Base-by-base conservation (phyloP, 768 basidiomycete genomes). In the Lactarius akahatsu region DNA sequence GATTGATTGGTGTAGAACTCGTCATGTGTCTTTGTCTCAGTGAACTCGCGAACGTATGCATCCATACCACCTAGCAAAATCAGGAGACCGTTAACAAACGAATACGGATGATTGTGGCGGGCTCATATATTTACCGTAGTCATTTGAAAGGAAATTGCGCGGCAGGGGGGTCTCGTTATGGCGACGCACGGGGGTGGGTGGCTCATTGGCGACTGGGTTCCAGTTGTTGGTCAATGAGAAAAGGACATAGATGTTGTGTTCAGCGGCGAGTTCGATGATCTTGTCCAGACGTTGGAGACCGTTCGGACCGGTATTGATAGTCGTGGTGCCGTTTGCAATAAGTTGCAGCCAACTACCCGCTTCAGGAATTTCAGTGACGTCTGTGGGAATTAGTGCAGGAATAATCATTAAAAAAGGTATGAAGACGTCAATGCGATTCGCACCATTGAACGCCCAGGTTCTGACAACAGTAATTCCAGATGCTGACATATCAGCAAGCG, bases 361-460 rank as follows among this genome's bases (percentile, higher is more conserved):
- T 61, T 76, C 71, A 9, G 86, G 70, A 15, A 69, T 38, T 43
- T 59, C 18, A 9, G 70, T 57, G 40, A 71, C 70, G 8, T 71
- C 70, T 71, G 30, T 36, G 50, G 20, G 61, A 41, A 28, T 16
- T 15, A 59, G 32, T 8, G 4, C 16, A 26, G 23, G 32, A 26
- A 23, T 23, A 23, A 23, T 13, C 23, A 23, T 50, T 13, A 23
- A 6, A 32, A 30, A 38, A 41, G 41, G 55, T 32, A 59, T 13
- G 45, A 36, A 28, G 18, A 5, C 41, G 56, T 18, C 61, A 64
- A 43, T 58, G 16, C 59, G 64, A 43, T 58, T 68, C 73, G 43
- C 47, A 83, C 87, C 89, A 75, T 90, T 89, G 74, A 90, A 90
- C 20, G 82, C 89, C 89, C 89, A 91, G 4, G 84, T 78, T 50